These are phyloP conservation scores for Fusarium graminum DNA, from an alignment of 2,329 filamentous ascomycete genomes.

Conservation along the genomic window DNA sequence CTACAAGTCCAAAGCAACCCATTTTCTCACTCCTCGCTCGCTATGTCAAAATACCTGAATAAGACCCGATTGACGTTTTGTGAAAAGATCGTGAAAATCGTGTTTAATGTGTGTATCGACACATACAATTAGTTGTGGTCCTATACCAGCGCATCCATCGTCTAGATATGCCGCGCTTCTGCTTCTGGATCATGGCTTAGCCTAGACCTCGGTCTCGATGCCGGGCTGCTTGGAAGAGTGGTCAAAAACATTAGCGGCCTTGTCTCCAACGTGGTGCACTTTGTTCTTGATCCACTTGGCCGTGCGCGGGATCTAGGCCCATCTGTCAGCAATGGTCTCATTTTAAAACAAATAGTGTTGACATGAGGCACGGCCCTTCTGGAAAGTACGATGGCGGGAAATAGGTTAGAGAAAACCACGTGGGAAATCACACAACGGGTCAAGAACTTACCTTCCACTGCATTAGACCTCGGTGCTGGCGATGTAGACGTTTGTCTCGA, in stretches of 20 bases:
- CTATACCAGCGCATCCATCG: background rate
- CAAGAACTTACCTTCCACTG: conserved; percentile 69
- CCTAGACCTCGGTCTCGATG: conserved; percentile 77
- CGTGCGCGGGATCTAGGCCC: conserved; percentile 56
- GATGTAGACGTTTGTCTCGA: conserved; percentile 70
- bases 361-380: conserved; percentile 10
- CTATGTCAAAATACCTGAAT: conserved; percentile 19
- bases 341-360: conserved; percentile 2
- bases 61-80: conserved; percentile 2
- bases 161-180: conserved; percentile 8
- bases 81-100: conserved; percentile 5
- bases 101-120: background rate
- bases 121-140: conserved; percentile 9
- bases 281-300: conserved; percentile 67
- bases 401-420: conserved; percentile 21
- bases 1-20: background rate
- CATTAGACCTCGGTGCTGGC: conserved; percentile 78
- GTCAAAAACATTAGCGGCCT: conserved; percentile 68
- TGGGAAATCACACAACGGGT: conserved; percentile 5
- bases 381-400: conserved; percentile 13
- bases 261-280: conserved; percentile 68
- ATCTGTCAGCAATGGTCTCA: conserved; percentile 33
- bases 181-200: conserved; percentile 32
- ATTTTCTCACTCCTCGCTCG: conserved; percentile 28
- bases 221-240: conserved; percentile 70